Conservation (phyloP, 2,329 filamentous ascomycete species). For the Davidsoniella eucalypti region DNA sequence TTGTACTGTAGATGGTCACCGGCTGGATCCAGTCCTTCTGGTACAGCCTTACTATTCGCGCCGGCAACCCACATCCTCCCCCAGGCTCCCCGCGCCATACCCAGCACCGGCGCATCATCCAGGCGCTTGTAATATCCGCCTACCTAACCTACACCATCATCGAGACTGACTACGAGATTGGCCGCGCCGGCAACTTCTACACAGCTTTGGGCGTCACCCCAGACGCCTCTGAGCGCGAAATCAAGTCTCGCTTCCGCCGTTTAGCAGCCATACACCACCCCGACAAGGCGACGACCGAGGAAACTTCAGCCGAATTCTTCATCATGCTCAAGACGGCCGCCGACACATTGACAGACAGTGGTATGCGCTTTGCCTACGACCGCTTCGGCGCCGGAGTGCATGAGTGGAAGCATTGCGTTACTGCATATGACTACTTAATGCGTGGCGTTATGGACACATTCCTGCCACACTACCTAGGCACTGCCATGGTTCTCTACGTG, state of each 20-base stretch:
- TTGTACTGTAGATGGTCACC: conserved; percentile 48
- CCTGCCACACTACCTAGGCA: conserved; percentile 43
- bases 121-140: conserved; percentile 62
- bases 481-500: conserved; percentile 40
- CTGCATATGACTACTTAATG: conserved; percentile 55
- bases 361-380: conserved; percentile 73
- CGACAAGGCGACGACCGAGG: conserved; percentile 47
- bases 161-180: conserved; percentile 73
- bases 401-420: conserved; percentile 47
- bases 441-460: conserved; percentile 43
- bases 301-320: conserved; percentile 36
- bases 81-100: conserved; percentile 52
- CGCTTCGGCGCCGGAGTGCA: conserved; percentile 63
- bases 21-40: conserved; percentile 64
- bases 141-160: conserved; percentile 90
- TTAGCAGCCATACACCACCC: conserved; percentile 61
- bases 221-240: conserved; percentile 51
- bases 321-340: conserved; percentile 69
- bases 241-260: conserved; percentile 74
- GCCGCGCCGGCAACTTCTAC: conserved; percentile 60
- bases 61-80: conserved; percentile 64
- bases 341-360: conserved; percentile 65
- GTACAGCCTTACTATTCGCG: conserved; percentile 78
- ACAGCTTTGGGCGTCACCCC: conserved; percentile 54
- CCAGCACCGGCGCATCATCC: conserved; percentile 64